phyloP scores from a whole-genome alignment of 1,139 yeast genomes.

The Pichia sp. region DNA sequence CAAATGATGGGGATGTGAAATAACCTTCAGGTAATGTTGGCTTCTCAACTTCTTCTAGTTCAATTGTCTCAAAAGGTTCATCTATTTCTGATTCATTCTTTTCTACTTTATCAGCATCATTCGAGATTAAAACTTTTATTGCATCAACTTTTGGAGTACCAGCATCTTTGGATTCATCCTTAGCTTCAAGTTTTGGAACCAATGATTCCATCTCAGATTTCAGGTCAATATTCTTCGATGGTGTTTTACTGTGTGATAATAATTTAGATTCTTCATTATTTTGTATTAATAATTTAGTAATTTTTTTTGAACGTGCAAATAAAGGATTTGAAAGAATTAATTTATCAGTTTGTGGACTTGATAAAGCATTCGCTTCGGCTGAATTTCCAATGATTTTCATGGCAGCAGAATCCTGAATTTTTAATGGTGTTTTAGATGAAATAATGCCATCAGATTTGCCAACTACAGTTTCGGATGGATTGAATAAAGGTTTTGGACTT shows the following conservation, averaged over 20 bases:
- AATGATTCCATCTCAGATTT: conserved; percentile 12
- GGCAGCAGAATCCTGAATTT: conserved; percentile 24
- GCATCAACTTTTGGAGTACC: neutral
- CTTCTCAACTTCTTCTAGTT: neutral
- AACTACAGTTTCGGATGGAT: conserved; percentile 20
- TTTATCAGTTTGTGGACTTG: conserved; percentile 47
- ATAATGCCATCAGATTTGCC: conserved; percentile 22
- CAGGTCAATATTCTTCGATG: conserved; percentile 9
- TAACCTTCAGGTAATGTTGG: conserved; percentile 54
- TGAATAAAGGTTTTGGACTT: conserved; percentile 42
- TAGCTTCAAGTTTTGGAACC: neutral
- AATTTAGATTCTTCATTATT: conserved; percentile 29
- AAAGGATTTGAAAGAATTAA: conserved; percentile 68
- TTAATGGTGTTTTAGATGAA: conserved; percentile 19
- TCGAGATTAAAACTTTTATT: neutral
- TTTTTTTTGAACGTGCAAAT: conserved; percentile 57
- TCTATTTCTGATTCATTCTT: neutral
- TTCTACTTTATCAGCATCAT: neutral
- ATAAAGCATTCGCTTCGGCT: conserved; percentile 21
- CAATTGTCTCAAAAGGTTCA: neutral
- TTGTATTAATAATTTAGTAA: conserved; percentile 53
- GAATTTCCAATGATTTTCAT: conserved; percentile 19
- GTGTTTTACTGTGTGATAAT: neutral
- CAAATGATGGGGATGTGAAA: conserved; percentile 77
- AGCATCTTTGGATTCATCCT: neutral